Base-by-base conservation (phyloP, 1,284 basidiomycete genomes). In the Leccinum angustisporum region DNA sequence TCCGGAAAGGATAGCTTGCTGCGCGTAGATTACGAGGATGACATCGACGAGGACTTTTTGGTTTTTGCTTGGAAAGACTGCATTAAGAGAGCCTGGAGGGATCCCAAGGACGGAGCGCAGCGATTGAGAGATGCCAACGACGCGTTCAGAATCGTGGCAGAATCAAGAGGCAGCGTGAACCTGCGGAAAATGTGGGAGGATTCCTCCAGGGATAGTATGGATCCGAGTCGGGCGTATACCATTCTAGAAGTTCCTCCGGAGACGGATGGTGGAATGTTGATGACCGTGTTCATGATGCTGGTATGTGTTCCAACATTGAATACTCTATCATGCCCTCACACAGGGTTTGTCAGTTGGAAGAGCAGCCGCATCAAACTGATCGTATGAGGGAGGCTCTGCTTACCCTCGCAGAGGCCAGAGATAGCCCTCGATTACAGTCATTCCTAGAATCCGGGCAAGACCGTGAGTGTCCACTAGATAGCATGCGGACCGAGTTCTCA, bases 191-290 rank as follows among this genome's bases (percentile, higher is more conserved):
- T 80, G 33, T 87, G 83, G 80, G 81, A 86, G 59, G 75, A 79
- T 51, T 82, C 81, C 65, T 81, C 84, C 67, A 80, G 80, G 59
- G 82, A 78, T 46, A 76, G 81, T 60, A 89, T 94, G 84, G 87
- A 85, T 51, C 84, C 87, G 6, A 84, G 86, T 46, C 81, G 83
- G 66, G 94, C 94, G 27, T 94, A 91, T 70, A 78, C 81, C 59
- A 86, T 87, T 48, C 79, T 96, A 51, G 91, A 91, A 65, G 80
- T 90, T 46, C 86, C 87, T 7, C 77, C 78, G 56, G 87, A 88
- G 14, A 81, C 87, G 7, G 91, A 93, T 57, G 94, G 95, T 59
- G 77, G 79, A 11, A 89, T 92, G 81, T 71, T 95, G 36, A 81
- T 92, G 58, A 88, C 86, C 2, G 82, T 94, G 10, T 94, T 82